phyloP scores from a whole-genome alignment of 2,329 filamentous ascomycete species.

The Ophiostoma tasmaniense region DNA sequence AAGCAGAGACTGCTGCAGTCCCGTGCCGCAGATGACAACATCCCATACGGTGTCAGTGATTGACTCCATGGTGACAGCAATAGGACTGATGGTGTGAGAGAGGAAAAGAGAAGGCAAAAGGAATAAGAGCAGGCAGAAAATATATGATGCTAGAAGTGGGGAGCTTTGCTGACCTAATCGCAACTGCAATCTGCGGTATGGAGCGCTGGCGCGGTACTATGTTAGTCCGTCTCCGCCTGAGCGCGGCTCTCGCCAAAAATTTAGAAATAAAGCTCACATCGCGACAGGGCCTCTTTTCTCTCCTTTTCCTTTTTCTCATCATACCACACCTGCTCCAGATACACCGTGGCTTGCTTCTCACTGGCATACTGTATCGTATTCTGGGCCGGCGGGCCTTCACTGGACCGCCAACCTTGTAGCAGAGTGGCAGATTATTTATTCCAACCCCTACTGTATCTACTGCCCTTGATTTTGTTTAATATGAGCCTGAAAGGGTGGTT shows the following conservation, averaged over 20 bases:
- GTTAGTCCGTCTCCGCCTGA: constrained; percentile 12
- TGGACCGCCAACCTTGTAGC: constrained; percentile 37
- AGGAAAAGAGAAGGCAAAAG: constrained; percentile 5
- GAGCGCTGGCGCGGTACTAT: constrained; percentile 8
- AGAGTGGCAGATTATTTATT: constrained; percentile 53
- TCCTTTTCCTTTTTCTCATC: constrained; percentile 23
- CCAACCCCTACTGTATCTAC: constrained; percentile 68
- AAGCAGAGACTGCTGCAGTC: constrained; percentile 68
- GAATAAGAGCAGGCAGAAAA: constrained; percentile 3
- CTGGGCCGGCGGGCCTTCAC: constrained; percentile 39
- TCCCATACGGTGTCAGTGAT: constrained; percentile 69
- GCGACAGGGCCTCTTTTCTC: background rate
- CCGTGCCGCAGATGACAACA: constrained; percentile 70
- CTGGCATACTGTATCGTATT: constrained; percentile 28
- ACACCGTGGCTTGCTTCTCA: constrained; percentile 10
- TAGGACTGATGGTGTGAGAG: constrained; percentile 14
- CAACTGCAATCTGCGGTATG: background rate
- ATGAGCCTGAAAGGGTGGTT: constrained; percentile 64
- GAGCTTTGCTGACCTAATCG: background rate
- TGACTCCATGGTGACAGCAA: constrained; percentile 53
- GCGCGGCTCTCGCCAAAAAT: background rate
- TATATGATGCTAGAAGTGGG: background rate
- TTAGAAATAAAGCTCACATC: constrained; percentile 11
- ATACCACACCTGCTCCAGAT: constrained; percentile 10
- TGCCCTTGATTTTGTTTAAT: constrained; percentile 72